Evolutionary conservation across 805 yeast species (phyloP).

Genomic region (Zygoascus bituminiphila): DNA sequence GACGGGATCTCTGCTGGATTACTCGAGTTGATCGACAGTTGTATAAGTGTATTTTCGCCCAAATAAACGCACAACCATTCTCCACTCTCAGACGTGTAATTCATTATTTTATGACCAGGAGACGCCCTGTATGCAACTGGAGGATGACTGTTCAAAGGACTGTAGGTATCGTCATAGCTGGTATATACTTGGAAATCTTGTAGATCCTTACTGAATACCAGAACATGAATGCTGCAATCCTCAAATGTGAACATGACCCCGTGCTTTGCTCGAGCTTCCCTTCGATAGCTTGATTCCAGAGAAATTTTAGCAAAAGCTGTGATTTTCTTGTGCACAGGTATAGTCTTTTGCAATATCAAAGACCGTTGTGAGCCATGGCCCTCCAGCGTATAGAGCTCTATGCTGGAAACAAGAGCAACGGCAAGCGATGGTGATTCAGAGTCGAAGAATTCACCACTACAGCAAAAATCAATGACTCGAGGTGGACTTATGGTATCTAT

Average conservation of each 20-base stretch:
- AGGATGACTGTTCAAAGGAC: too few species aligned
- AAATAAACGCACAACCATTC: too few species aligned
- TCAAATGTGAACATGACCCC: neutral
- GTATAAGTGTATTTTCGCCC: too few species aligned
- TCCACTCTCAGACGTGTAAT: too few species aligned
- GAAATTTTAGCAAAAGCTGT: neutral
- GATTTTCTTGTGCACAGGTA: neutral
- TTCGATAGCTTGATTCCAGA: neutral
- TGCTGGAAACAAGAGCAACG: neutral
- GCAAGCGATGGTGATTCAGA: neutral
- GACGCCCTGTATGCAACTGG: too few species aligned
- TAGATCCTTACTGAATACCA: neutral
- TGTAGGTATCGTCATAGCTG: too few species aligned
- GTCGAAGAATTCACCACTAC: neutral
- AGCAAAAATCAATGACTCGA: slow-evolving; percentile 1
- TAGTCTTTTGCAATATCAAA: neutral
- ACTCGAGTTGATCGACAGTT: too few species aligned
- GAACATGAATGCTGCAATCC: neutral
- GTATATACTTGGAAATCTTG: too few species aligned
- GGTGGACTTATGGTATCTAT: slow-evolving; percentile 5
- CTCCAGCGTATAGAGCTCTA: neutral
- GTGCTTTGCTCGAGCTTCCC: neutral
- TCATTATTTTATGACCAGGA: neutral
- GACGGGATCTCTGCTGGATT: too few species aligned
- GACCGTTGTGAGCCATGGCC: neutral